A percentile compares a stretch with the other conserved stretches of the same genome.
Evolutionary conservation across 2,329 filamentous ascomycete genomes (phyloP).

Genomic region (Parascedosporium putredinis): DNA sequence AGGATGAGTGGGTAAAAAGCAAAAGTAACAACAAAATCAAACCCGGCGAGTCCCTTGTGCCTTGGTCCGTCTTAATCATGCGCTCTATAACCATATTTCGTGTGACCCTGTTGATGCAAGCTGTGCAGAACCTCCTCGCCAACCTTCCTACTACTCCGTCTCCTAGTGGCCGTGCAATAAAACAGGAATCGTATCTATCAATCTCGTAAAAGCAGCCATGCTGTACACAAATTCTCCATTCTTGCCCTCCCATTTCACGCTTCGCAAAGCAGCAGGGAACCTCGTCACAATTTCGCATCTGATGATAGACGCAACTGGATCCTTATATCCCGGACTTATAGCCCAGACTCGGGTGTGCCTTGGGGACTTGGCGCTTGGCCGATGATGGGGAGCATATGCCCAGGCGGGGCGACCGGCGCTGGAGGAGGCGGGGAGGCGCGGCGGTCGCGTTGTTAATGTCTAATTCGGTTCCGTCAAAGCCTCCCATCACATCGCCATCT

Average conservation of each 20-base stretch:
- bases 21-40: no score
- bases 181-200: not conserved
- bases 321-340: not conserved
- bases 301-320: no score
- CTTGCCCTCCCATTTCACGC: no score
- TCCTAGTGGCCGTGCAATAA: not conserved
- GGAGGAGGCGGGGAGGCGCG: not conserved
- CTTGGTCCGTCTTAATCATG: not conserved
- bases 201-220: no score
- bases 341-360: not conserved
- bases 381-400: not conserved
- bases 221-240: no score
- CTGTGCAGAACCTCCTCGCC: no score
- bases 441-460: not conserved
- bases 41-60: not conserved
- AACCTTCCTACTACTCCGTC: no score
- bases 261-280: no score
- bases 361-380: not conserved
- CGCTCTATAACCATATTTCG: not conserved
- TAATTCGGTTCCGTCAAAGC: not conserved
- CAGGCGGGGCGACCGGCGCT: not conserved
- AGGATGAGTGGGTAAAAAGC: no score
- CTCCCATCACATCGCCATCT: slow-evolving; percentile 2
- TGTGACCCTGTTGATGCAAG: not conserved
- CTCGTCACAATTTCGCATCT: no score